These are phyloP conservation scores for Ascobolus immersus DNA, from an alignment of 495 filamentous ascomycete genomes.

Conservation along the genomic window DNA sequence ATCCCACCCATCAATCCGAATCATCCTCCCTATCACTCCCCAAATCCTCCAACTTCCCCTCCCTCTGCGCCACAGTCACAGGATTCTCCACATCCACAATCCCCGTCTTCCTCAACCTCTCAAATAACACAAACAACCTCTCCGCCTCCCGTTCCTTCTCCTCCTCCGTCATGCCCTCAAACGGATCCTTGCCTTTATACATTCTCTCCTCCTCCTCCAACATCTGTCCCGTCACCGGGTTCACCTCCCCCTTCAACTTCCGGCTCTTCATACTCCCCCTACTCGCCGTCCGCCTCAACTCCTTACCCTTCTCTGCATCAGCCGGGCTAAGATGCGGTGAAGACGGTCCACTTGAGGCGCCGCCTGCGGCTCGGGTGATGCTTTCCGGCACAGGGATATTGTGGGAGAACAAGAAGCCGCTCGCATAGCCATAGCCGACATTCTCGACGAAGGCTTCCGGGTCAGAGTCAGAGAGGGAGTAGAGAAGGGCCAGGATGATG, in stretches of 20 bases:
- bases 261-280: too few species aligned
- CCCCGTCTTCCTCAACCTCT: constrained; percentile 62
- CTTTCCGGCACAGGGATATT: constrained; percentile 49
- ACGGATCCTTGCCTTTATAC: constrained; percentile 17
- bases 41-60: constrained; percentile 60
- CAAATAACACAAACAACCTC: constrained; percentile 78
- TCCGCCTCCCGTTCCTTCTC: constrained; percentile 90
- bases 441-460: constrained; percentile 47
- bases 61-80: constrained; percentile 42
- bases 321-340: too few species aligned
- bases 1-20: not conserved
- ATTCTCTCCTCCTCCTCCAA: constrained; percentile 34
- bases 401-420: constrained; percentile 63
- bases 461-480: constrained; percentile 59
- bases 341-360: too few species aligned
- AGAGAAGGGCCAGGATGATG: constrained; percentile 54
- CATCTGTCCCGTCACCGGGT: constrained; percentile 78
- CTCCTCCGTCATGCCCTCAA: constrained; percentile 56
- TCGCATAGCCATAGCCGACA: constrained; percentile 78
- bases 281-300: constrained; percentile 31
- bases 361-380: too few species aligned
- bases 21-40: constrained; percentile 12
- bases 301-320: constrained; percentile 9
- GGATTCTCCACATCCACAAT: constrained; percentile 69
- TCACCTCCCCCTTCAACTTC: constrained; percentile 28